Evolutionary conservation across 2,329 filamentous ascomycete species (phyloP).

Genomic region (Fusarium sp.): DNA sequence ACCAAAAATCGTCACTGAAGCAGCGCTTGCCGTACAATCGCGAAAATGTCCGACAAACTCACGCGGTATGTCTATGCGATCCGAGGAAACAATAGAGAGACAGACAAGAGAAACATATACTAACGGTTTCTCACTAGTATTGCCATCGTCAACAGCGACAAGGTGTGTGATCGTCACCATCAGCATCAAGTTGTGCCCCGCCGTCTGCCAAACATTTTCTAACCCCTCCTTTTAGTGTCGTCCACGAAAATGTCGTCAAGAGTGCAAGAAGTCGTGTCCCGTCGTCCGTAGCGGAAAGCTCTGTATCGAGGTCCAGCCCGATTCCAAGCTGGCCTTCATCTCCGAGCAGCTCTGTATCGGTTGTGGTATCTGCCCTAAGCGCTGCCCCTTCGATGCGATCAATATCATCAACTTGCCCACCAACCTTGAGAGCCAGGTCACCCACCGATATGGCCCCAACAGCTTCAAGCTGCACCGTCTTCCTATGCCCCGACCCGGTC

Average conservation of each 20-base stretch:
- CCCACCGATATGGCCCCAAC: conserved; percentile 98
- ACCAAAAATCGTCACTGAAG: conserved; percentile 37
- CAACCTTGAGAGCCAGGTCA: conserved; percentile 98
- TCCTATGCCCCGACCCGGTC: conserved; percentile 93
- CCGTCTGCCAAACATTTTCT: conserved; percentile 45
- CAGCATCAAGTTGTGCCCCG: conserved; percentile 39
- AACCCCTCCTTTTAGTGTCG: conserved; percentile 51
- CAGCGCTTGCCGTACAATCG: conserved; percentile 33
- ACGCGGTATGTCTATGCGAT: conserved; percentile 78
- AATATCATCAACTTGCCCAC: conserved; percentile 99
- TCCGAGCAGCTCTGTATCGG: conserved; percentile 96
- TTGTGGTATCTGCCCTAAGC: conserved; percentile 99
- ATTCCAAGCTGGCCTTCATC: conserved; percentile 97
- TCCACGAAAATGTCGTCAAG: conserved; percentile 87
- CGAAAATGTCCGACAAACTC: conserved; percentile 89
- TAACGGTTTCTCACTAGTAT: conserved; percentile 71
- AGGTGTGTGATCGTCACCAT: conserved; percentile 61
- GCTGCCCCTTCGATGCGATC: conserved; percentile 98
- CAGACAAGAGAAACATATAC: conserved; percentile 12
- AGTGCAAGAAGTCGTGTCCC: conserved; percentile 98
- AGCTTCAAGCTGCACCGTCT: conserved; percentile 99
- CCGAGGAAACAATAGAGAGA: not conserved
- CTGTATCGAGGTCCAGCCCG: conserved; percentile 90
- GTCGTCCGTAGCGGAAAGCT: conserved; percentile 97
- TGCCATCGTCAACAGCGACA: conserved; percentile 98